Conservation (phyloP, 129 eudicot genomes). For the Dittrichia graveolens region DNA sequence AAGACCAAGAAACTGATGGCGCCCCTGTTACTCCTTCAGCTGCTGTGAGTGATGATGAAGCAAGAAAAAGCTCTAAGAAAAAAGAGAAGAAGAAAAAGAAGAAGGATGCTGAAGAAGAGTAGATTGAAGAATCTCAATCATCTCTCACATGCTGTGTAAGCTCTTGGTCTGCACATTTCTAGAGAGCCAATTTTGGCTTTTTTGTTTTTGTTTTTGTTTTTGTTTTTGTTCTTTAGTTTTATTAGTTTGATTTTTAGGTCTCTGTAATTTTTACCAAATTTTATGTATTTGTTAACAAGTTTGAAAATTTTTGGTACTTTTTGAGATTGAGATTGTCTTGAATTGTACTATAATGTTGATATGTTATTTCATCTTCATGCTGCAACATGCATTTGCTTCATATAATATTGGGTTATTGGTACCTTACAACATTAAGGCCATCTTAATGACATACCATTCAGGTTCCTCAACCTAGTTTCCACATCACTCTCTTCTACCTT, state of each 20-base stretch:
- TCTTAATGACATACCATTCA: too few species aligned
- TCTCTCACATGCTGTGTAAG: constrained; percentile 16
- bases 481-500: too few species aligned
- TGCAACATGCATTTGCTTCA: background rate
- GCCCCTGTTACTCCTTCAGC: constrained; percentile 43
- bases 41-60: constrained; percentile 44
- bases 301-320: constrained; percentile 3
- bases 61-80: constrained; percentile 52
- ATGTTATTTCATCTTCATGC: background rate
- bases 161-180: constrained; percentile 24
- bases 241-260: constrained; percentile 22
- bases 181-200: constrained; percentile 4
- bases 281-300: constrained; percentile 5
- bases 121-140: constrained; percentile 20
- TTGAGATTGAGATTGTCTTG: background rate
- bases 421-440: background rate
- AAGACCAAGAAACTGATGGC: constrained; percentile 43
- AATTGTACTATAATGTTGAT: background rate
- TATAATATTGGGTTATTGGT: background rate
- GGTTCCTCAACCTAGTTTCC: too few species aligned
- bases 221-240: background rate
- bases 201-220: background rate
- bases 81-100: constrained; percentile 62
- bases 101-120: constrained; percentile 43
- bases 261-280: background rate